Percentiles rank a stretch among this genome's conserved stretches.
phyloP scores from a whole-genome alignment of 371 early-diverging fungal species.

The Lichtheimia corymbifera region DNA sequence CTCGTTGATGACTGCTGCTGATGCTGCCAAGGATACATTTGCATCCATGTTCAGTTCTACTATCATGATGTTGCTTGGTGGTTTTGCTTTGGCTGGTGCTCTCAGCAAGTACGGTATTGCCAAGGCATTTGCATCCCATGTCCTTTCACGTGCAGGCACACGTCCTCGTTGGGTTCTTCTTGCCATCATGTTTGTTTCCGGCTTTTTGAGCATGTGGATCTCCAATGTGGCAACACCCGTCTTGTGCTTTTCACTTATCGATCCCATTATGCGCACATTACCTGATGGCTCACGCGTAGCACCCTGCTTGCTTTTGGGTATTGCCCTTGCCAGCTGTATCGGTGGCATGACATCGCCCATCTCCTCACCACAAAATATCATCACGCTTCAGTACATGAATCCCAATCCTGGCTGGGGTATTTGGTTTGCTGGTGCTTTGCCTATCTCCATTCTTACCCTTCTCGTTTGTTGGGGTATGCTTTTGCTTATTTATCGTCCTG shows the following conservation, averaged over 20 bases:
- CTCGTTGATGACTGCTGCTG: slow-evolving; percentile 59
- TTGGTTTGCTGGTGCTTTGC: slow-evolving; percentile 82
- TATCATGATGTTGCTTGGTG: slow-evolving; percentile 94
- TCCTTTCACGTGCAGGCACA: slow-evolving; percentile 74
- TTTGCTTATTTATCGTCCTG: slow-evolving; percentile 68
- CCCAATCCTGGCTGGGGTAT: slow-evolving; percentile 86
- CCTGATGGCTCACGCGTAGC: slow-evolving; percentile 74
- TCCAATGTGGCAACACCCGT: slow-evolving; percentile 88
- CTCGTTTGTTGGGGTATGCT: slow-evolving; percentile 82
- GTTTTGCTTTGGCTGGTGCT: slow-evolving; percentile 93
- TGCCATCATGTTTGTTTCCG: slow-evolving; percentile 78
- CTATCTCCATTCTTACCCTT: slow-evolving; percentile 72
- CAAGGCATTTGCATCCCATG: slow-evolving; percentile 67
- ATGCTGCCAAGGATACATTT: slow-evolving; percentile 83
- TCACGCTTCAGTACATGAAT: slow-evolving; percentile 83
- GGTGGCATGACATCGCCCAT: slow-evolving; percentile 99
- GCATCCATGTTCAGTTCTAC: slow-evolving; percentile 94
- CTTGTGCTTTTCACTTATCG: slow-evolving; percentile 71
- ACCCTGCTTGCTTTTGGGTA: slow-evolving; percentile 87
- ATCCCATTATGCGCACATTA: slow-evolving; percentile 76
- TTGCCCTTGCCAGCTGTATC: slow-evolving; percentile 92
- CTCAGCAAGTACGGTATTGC: slow-evolving; percentile 81
- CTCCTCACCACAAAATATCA: slow-evolving; percentile 93
- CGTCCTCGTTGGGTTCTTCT: slow-evolving; percentile 69
- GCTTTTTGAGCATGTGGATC: slow-evolving; percentile 81